Percentiles rank a stretch among this genome's conserved stretches.
Evolutionary conservation across 2,329 filamentous ascomycete genomes (phyloP).

Genomic region (Metarhizium album): DNA sequence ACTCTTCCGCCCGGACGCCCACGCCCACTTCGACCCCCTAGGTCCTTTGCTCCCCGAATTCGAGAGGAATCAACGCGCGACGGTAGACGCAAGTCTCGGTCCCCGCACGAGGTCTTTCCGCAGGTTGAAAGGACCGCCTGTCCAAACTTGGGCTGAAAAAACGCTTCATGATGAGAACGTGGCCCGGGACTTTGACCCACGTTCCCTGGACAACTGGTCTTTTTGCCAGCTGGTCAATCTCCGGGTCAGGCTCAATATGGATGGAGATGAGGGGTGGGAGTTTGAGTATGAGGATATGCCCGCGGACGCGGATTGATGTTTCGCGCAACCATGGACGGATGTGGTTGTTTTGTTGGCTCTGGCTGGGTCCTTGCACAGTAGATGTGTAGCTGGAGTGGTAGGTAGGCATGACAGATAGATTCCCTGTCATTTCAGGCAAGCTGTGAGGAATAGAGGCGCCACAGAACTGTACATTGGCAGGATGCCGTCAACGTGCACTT

Average conservation of each 20-base stretch:
- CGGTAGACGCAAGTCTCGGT: constrained; percentile 18
- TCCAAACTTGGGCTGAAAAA: background rate
- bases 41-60: constrained; percentile 34
- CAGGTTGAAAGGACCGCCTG: constrained; percentile 13
- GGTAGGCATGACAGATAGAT: too few relatives aligned
- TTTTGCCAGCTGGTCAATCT: constrained; percentile 12
- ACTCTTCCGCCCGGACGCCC: constrained; percentile 37
- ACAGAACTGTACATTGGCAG: too few relatives aligned
- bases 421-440: too few relatives aligned
- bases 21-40: constrained; percentile 31
- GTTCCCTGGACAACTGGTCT: constrained; percentile 11
- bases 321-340: too few relatives aligned
- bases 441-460: too few relatives aligned
- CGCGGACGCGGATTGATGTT: background rate
- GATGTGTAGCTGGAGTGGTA: too few relatives aligned
- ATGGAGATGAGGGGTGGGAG: constrained; percentile 23
- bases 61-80: constrained; percentile 34
- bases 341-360: too few relatives aligned
- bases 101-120: constrained; percentile 14
- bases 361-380: too few relatives aligned
- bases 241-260: constrained; percentile 16
- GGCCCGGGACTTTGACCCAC: constrained; percentile 18
- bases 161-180: constrained; percentile 7
- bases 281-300: constrained; percentile 22
- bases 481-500: too few relatives aligned